A percentile compares a stretch with the other conserved stretches of the same genome.
Conservation (phyloP, 2,329 filamentous ascomycete species). For the Metarhizium album region DNA sequence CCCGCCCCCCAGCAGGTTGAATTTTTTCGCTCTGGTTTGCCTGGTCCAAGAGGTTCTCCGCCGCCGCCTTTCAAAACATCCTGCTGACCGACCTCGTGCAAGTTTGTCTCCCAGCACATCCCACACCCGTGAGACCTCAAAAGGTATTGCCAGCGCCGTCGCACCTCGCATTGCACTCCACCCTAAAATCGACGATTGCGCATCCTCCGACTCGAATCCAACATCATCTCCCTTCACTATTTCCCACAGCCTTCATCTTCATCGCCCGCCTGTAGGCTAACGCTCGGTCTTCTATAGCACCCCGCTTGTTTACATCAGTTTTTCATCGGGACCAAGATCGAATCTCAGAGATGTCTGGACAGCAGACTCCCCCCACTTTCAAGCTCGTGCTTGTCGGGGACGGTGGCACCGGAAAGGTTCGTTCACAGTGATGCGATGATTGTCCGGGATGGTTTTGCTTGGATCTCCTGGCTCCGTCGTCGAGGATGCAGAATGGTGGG, state of each 20-base stretch:
- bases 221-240: constrained; percentile 8
- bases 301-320: constrained; percentile 38
- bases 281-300: constrained; percentile 24
- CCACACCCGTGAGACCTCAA: constrained; percentile 15
- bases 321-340: constrained; percentile 11
- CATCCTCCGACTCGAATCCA: not conserved
- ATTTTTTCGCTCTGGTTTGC: constrained; percentile 31
- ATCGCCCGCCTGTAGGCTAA: constrained; percentile 19
- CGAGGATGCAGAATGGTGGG: not conserved
- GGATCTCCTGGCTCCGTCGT: constrained; percentile 9
- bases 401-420: constrained; percentile 97
- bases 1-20: constrained; percentile 25
- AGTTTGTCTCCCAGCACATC: constrained; percentile 25
- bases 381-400: constrained; percentile 99
- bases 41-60: constrained; percentile 27
- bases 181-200: not conserved
- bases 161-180: constrained; percentile 15
- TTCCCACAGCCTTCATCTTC: too few species aligned
- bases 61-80: constrained; percentile 33
- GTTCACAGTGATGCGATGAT: constrained; percentile 12
- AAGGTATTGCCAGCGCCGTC: constrained; percentile 11
- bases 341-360: constrained; percentile 50
- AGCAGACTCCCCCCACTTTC: constrained; percentile 71
- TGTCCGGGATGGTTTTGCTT: constrained; percentile 9
- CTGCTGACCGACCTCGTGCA: constrained; percentile 23